Base-by-base conservation (phyloP, 495 filamentous ascomycete species). In the Apodospora peruviana region DNA sequence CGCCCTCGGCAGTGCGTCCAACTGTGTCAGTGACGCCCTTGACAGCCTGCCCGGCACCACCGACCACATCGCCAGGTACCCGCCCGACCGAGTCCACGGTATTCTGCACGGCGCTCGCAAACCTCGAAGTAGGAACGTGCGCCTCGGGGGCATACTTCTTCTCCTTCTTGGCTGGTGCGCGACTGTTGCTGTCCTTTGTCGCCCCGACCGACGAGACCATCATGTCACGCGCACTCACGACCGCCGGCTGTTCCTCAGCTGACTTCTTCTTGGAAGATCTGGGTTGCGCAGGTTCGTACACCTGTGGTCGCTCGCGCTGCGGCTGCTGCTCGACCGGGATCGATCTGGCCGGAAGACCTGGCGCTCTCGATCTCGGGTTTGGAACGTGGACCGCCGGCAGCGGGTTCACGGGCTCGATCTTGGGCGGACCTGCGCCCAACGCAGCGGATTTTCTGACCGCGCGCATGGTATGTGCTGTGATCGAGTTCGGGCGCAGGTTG, bases 71-170 rank as follows among this genome's bases (percentile, higher is more conserved):
- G 39, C 25, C 47, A 17, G 40, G 9, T 20, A 50, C 39, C 9
- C 20, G 24, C n/a, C 47, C 29, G 17, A 14, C 48, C 14, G 12
- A 12, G 14, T 21, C 24, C 0, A 18, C 16, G 1, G 35, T 41
- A 12, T 40, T 19, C 10, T 51, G 46, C 16, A 44, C 47, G n/a
- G n/a, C n/a, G n/a, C n/a, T n/a, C n/a, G n/a, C n/a, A 35, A 59
- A 43, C 18, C 22, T 4, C 5, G 52, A 44, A 11, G 59, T 59
- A 7, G 59, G 54, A 22, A 62, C 23, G 10, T 32, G 48, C 1
- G 59, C 59, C 10, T 47, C 56, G 8, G 59, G 50, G 0, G 56
- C 57, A 36, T 59, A 60, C 19, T 53, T 59, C 47, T 59, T 59
- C 18, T 53, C 35, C 17, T 53, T 53, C 32, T 59, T 59, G 23